Conservation (phyloP, 140 eudicot species). For the Bidens hawaiensis region DNA sequence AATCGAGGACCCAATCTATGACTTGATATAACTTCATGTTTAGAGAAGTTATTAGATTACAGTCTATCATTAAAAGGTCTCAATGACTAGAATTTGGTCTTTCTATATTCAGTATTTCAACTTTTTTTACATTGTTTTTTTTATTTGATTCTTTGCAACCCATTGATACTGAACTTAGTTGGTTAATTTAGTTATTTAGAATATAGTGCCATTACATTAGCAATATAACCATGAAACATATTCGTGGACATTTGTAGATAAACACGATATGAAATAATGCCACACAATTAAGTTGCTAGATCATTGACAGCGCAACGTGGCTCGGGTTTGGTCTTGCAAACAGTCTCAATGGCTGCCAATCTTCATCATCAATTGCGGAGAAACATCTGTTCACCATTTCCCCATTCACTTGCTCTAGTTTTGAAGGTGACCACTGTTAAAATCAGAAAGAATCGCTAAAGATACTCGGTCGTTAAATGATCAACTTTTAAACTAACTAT, state of each 20-base stretch:
- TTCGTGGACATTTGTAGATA: neutral
- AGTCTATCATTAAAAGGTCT: no score
- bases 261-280: neutral
- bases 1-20: no score
- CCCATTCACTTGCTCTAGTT: slow-evolving; percentile 34
- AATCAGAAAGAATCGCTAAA: neutral
- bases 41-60: no score
- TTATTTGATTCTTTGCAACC: no score
- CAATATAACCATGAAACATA: neutral
- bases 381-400: slow-evolving; percentile 40
- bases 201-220: neutral
- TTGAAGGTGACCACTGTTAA: slow-evolving; percentile 36
- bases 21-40: no score
- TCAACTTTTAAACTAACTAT: neutral
- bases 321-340: slow-evolving; percentile 6
- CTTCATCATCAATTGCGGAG: slow-evolving; percentile 34
- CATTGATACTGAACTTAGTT: neutral
- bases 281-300: slow-evolving; percentile 19
- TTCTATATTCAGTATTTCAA: no score
- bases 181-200: neutral
- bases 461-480: neutral
- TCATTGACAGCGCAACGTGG: slow-evolving; percentile 14
- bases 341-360: slow-evolving; percentile 33
- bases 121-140: no score
- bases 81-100: no score